Evolutionary conservation across 1,139 yeast species (phyloP), one percentile per base, ranked within the genome.

Genomic region (Yamadazyma buinensis): DNA sequence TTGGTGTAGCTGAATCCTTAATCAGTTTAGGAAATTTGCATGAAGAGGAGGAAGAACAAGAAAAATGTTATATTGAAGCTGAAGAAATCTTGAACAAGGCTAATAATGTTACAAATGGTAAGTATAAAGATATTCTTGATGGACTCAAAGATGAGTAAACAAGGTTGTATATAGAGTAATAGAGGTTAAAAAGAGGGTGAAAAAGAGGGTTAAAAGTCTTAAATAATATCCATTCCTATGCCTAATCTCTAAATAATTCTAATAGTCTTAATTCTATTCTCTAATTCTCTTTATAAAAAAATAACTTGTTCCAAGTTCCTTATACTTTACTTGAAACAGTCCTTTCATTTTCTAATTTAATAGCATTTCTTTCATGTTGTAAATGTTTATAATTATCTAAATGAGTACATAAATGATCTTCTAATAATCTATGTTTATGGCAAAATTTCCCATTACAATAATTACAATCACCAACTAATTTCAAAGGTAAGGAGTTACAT

Each of bases 371-470:
- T 38, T 59, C 72, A 53, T 85, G 95, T 46, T 87, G 80, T 49
- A 75, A 78, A 51, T 86, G 90, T 64, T 86, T 85, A 65, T 95
- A 85, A 47, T 65, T 71, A 53, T 83, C 85, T 42, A 87, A 73
- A 7, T 94, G 95, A 40, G 73, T 67, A 55, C 97, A 87, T 41
- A 75, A 59, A 60, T 87, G 97, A 57, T 83, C 87, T 59, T 87
- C 97, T 59, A 87, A 69, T 40, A 88, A 70, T 40, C 97, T 71
- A 61, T 87, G 97, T 52, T 83, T 83, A 26, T 94, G 84, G 59
- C 97, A 87, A 57, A 79, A 87, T 53, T 82, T 84, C 29, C 95
- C 95, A 35, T 79, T 78, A 57, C 96, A 88, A 53, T 81, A 85
- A 38, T 80, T 75, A 58, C 97, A 88, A 57, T 83, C 88, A 26